Conservation (phyloP, 2,329 filamentous ascomycete species). For the Botrytis fabae region DNA sequence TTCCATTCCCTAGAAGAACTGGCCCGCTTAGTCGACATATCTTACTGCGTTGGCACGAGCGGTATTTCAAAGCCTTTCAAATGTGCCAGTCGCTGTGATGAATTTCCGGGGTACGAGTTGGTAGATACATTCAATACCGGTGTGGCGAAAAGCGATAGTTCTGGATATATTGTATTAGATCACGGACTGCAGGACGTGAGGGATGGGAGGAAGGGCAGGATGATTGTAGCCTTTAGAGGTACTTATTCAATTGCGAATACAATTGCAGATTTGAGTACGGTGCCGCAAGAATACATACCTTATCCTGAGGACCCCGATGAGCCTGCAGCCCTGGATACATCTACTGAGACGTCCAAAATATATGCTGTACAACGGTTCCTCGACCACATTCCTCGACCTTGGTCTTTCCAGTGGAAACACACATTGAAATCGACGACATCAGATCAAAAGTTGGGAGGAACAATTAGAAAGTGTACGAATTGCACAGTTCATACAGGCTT, state of each 20-base stretch:
- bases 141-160: constrained; percentile 81
- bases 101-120: constrained; percentile 79
- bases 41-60: constrained; percentile 84
- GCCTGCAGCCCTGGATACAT: constrained; percentile 25
- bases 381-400: not conserved
- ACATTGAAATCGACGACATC: not conserved
- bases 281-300: constrained; percentile 87
- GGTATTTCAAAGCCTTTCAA: constrained; percentile 81
- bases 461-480: constrained; percentile 64
- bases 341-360: not conserved
- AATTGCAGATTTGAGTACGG: constrained; percentile 82
- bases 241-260: constrained; percentile 94
- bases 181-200: constrained; percentile 47
- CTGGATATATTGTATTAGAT: constrained; percentile 90
- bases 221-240: constrained; percentile 88
- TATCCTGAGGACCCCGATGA: constrained; percentile 59
- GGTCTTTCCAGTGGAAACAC: not conserved
- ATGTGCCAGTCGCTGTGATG: constrained; percentile 80
- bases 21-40: constrained; percentile 88
- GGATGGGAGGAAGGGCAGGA: constrained; percentile 45
- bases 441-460: not conserved
- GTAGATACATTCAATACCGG: constrained; percentile 88
- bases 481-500: constrained; percentile 95
- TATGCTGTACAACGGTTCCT: not conserved
- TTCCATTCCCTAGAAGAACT: constrained; percentile 84